Percentiles rank a stretch among this genome's conserved stretches.
Conservation (phyloP, 2,329 filamentous ascomycete genomes). For the Penicillium aurantiogriseum region DNA sequence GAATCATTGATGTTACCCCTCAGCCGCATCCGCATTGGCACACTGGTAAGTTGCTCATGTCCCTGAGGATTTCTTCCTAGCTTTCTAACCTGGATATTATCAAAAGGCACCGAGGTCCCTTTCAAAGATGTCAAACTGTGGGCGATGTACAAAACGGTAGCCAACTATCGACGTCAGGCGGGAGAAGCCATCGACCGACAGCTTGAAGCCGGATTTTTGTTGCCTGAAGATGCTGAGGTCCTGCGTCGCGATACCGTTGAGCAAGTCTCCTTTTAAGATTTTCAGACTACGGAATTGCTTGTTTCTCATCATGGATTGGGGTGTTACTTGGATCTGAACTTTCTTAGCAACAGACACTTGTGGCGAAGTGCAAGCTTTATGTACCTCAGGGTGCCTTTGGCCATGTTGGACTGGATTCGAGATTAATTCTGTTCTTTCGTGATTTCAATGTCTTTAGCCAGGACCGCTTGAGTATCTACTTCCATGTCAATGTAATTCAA, state of each 20-base stretch:
- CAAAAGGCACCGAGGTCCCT: background rate
- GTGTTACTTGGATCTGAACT: background rate
- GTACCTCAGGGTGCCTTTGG: background rate
- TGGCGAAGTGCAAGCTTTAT: background rate
- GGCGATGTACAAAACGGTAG: background rate
- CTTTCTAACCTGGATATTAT: background rate
- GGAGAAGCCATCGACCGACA: background rate
- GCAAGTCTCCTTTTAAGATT: background rate
- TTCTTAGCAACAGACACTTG: background rate
- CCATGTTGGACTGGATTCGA: background rate
- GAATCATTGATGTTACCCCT: background rate
- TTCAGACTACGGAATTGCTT: background rate
- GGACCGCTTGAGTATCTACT: background rate
- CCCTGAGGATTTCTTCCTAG: background rate
- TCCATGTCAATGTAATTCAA: background rate
- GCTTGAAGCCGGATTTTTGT: background rate
- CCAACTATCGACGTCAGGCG: background rate
- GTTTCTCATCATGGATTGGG: background rate
- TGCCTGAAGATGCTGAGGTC: background rate
- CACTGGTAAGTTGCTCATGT: background rate
- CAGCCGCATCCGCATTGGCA: background rate
- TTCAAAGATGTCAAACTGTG: background rate
- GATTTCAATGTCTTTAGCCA: background rate
- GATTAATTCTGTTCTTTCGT: background rate
- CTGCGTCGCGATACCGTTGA: conserved; percentile 5